Conservation (phyloP, 1,284 basidiomycete species). For the Boletellus sp. region DNA sequence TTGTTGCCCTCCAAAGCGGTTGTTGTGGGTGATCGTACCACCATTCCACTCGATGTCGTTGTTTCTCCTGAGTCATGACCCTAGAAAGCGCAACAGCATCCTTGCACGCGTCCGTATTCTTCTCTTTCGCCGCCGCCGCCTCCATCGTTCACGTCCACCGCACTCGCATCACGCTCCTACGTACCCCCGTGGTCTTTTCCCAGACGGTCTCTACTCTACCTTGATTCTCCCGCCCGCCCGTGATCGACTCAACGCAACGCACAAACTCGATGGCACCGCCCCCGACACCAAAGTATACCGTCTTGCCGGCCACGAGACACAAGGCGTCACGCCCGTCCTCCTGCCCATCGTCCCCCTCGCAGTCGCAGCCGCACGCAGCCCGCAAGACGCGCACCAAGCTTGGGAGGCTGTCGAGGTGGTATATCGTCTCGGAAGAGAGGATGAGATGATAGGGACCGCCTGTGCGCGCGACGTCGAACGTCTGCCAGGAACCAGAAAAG, state of each 20-base stretch:
- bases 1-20: too few relatives aligned
- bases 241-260: slow-evolving; percentile 42
- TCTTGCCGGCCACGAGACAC: slow-evolving; percentile 83
- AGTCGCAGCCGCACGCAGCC: slow-evolving; percentile 7
- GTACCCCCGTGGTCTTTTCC: slow-evolving; percentile 63
- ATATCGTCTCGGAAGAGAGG: slow-evolving; percentile 92
- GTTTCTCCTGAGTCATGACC: too few relatives aligned
- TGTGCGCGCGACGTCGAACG: slow-evolving; percentile 36
- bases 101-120: too few relatives aligned
- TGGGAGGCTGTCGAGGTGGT: slow-evolving; percentile 66
- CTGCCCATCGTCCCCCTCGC: background rate
- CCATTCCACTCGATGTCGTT: too few relatives aligned
- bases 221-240: slow-evolving; percentile 7
- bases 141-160: slow-evolving; percentile 39
- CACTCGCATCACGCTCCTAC: slow-evolving; percentile 61
- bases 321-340: slow-evolving; percentile 14
- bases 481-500: slow-evolving; percentile 81
- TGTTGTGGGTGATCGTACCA: too few relatives aligned
- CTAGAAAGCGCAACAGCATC: too few relatives aligned
- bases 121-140: too few relatives aligned
- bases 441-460: slow-evolving; percentile 61
- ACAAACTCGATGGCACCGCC: slow-evolving; percentile 82
- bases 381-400: slow-evolving; percentile 60
- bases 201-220: slow-evolving; percentile 43
- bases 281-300: slow-evolving; percentile 95